phyloP scores from a whole-genome alignment of 1,284 basidiomycete species.

The Microbotryum silenes-acaulis region DNA sequence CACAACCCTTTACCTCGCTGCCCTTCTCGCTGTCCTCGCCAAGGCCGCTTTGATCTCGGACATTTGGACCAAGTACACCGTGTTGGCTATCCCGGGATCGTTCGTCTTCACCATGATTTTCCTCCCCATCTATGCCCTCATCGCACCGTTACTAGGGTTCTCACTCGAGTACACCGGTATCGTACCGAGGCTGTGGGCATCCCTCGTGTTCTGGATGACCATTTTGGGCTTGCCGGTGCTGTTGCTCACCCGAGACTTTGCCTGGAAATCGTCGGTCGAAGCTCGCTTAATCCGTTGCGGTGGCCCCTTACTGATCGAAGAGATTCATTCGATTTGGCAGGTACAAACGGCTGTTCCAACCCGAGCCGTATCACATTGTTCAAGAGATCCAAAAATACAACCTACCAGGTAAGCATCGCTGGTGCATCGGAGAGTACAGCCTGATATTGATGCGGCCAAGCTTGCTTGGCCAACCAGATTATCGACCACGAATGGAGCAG shows the following conservation, averaged over 20 bases:
- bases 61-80: constrained; percentile 98
- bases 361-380: constrained; percentile 89
- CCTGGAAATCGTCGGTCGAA: constrained; percentile 79
- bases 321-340: constrained; percentile 43
- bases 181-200: constrained; percentile 78
- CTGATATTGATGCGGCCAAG: background rate
- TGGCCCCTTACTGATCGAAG: background rate
- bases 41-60: constrained; percentile 97
- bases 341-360: constrained; percentile 82
- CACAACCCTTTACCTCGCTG: constrained; percentile 83
- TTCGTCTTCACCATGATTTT: constrained; percentile 91
- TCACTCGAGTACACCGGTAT: constrained; percentile 84
- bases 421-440: background rate
- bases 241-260: constrained; percentile 83
- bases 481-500: constrained; percentile 94
- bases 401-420: constrained; percentile 9
- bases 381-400: constrained; percentile 58
- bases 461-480: constrained; percentile 64
- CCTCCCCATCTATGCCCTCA: constrained; percentile 78
- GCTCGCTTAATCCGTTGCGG: background rate
- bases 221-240: constrained; percentile 79
- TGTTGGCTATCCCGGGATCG: constrained; percentile 82
- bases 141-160: constrained; percentile 76
- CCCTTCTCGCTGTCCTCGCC: constrained; percentile 88
- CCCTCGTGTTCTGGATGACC: constrained; percentile 80